Percentiles rank a stretch among this genome's conserved stretches.
phyloP scores from a whole-genome alignment of 2,329 filamentous ascomycete species.

The Aspergillus chevalieri region DNA sequence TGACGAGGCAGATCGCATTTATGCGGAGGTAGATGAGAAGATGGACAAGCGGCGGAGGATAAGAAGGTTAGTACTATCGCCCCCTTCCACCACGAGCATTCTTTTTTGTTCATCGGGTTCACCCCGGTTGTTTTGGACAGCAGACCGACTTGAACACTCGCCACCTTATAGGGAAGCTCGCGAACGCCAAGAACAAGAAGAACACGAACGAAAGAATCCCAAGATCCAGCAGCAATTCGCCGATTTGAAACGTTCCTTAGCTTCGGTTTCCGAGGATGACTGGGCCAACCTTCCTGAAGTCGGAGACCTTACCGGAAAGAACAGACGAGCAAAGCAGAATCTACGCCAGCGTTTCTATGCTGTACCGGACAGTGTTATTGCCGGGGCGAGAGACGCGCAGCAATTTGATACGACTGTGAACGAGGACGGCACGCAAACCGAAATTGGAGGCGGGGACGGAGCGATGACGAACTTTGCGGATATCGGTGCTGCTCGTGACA shows the following conservation, averaged over 20 bases:
- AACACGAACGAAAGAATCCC: constrained; percentile 94
- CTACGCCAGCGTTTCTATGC: constrained; percentile 84
- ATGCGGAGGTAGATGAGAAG: constrained; percentile 90
- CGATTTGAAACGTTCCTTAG: constrained; percentile 84
- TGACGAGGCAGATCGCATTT: constrained; percentile 94
- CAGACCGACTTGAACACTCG: constrained; percentile 66
- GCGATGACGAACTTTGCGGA: constrained; percentile 98
- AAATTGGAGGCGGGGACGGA: constrained; percentile 59
- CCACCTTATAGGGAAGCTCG: constrained; percentile 75
- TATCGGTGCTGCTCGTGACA: constrained; percentile 92
- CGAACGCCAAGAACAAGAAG: constrained; percentile 82
- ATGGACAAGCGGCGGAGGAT: constrained; percentile 86
- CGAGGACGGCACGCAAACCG: constrained; percentile 62
- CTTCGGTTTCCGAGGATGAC: constrained; percentile 85
- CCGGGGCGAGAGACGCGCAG: constrained; percentile 70
- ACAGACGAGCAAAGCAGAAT: constrained; percentile 76
- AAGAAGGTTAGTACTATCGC: constrained; percentile 65
- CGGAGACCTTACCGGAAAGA: constrained; percentile 92
- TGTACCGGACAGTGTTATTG: constrained; percentile 91
- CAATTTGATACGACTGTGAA: constrained; percentile 85
- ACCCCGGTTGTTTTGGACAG: constrained; percentile 58
- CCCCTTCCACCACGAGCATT: constrained; percentile 33
- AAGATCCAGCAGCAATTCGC: constrained; percentile 98
- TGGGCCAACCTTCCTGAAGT: constrained; percentile 95
- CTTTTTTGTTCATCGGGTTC: constrained; percentile 59